Conservation (phyloP, 495 filamentous ascomycete species). For the Xylaria intraflava region DNA sequence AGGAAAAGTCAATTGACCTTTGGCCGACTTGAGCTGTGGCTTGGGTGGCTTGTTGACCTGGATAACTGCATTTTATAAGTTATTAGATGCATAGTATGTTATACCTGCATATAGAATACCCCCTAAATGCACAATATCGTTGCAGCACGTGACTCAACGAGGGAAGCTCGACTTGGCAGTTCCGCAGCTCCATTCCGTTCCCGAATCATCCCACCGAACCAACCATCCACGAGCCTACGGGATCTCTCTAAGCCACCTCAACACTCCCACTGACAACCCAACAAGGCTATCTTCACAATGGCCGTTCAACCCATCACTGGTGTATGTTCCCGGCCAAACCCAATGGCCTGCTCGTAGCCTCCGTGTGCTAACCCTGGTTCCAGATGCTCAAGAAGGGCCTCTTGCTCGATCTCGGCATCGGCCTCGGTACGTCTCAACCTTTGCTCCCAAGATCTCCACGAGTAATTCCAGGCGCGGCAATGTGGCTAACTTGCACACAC, state of each 20-base stretch:
- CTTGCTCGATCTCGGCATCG: constrained; percentile 39
- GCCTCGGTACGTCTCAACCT: constrained; percentile 33
- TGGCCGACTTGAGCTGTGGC: not conserved
- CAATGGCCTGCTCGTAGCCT: constrained; percentile 11
- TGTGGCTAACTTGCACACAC: constrained; percentile 4
- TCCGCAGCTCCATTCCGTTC: constrained; percentile 4
- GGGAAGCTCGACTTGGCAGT: too few relatives aligned
- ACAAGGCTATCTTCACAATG: constrained; percentile 31
- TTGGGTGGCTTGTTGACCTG: not conserved
- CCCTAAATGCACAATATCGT: too few relatives aligned
- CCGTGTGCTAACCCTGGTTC: constrained; percentile 11
- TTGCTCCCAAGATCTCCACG: not conserved
- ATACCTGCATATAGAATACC: too few relatives aligned
- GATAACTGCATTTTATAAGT: too few relatives aligned
- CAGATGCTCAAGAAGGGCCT: constrained; percentile 48
- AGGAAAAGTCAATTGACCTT: constrained; percentile 7
- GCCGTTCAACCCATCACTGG: constrained; percentile 38
- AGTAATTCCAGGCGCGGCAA: not conserved
- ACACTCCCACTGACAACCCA: constrained; percentile 1
- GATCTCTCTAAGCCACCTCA: constrained; percentile 3
- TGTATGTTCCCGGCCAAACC: constrained; percentile 23
- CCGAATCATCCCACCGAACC: constrained; percentile 18
- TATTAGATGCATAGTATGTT: too few relatives aligned
- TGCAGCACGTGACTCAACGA: constrained; percentile 13
- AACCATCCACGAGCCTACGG: constrained; percentile 6